Conservation (phyloP, 768 basidiomycete species). For the Kockovaella imperatae region DNA sequence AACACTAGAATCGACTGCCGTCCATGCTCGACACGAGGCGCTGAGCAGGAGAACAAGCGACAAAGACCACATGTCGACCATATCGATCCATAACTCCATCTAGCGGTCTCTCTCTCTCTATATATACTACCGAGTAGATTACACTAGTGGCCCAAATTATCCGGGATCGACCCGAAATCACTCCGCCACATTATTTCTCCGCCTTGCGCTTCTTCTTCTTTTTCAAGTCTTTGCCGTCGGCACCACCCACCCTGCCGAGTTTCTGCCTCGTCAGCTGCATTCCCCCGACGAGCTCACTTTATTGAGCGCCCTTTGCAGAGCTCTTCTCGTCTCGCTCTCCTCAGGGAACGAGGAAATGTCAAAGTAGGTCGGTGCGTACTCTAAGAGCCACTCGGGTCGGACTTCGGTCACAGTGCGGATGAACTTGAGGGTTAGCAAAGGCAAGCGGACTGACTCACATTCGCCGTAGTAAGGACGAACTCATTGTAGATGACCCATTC, state of each 20-base stretch:
- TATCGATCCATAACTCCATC: no score
- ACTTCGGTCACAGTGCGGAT: constrained; percentile 88
- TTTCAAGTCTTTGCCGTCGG: constrained; percentile 21
- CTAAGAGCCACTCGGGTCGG: constrained; percentile 72
- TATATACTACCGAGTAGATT: no score
- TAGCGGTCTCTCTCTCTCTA: no score
- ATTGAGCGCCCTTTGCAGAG: constrained; percentile 52
- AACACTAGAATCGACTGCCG: background rate
- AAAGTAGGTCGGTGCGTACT: constrained; percentile 61
- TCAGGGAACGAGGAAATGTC: constrained; percentile 59
- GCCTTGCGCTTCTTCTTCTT: constrained; percentile 42
- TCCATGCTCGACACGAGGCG: no score
- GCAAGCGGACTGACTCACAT: constrained; percentile 35
- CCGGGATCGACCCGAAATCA: background rate
- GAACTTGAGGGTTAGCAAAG: constrained; percentile 48
- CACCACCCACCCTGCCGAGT: constrained; percentile 17
- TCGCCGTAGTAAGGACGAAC: constrained; percentile 77
- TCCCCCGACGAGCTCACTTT: constrained; percentile 46
- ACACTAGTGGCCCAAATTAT: no score
- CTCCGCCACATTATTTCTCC: constrained; percentile 7
- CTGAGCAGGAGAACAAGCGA: no score
- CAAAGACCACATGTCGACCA: no score
- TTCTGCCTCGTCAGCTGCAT: constrained; percentile 20
- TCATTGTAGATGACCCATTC: constrained; percentile 93
- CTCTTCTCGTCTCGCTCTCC: constrained; percentile 45